Conservation (phyloP, 257 asterid genomes). For the Solanum neorickii region DNA sequence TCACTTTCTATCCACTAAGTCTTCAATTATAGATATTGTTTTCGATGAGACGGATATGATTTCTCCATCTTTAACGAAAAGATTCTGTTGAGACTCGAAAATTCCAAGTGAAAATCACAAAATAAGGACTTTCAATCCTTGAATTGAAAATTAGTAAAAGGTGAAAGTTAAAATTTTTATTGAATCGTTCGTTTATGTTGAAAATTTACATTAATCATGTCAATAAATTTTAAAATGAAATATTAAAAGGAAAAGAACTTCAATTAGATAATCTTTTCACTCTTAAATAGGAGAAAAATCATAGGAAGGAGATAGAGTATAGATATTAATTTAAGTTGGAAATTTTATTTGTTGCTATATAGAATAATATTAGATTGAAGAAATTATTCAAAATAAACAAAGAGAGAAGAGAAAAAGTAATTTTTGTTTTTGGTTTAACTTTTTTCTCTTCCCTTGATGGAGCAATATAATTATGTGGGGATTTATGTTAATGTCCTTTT, state of each 20-base stretch:
- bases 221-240: no score
- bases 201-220: not conserved
- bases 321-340: not conserved
- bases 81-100: no score
- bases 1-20: not conserved
- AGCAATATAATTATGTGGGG: slow-evolving; percentile 3
- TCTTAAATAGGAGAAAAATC: not conserved
- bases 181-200: no score
- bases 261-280: not conserved
- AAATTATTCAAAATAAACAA: not conserved
- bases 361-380: not conserved
- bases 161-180: not conserved
- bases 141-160: not conserved
- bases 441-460: not conserved
- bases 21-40: not conserved
- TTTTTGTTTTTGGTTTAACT: not conserved
- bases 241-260: no score
- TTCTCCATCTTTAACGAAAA: not conserved
- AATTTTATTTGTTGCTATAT: not conserved
- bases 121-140: not conserved
- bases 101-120: not conserved
- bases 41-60: not conserved
- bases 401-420: not conserved
- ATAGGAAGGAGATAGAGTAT: not conserved
- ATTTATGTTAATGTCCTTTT: not conserved